Evolutionary conservation across 352 stramenopile genomes (phyloP).

Genomic region (Globisporangium spiculum): DNA sequence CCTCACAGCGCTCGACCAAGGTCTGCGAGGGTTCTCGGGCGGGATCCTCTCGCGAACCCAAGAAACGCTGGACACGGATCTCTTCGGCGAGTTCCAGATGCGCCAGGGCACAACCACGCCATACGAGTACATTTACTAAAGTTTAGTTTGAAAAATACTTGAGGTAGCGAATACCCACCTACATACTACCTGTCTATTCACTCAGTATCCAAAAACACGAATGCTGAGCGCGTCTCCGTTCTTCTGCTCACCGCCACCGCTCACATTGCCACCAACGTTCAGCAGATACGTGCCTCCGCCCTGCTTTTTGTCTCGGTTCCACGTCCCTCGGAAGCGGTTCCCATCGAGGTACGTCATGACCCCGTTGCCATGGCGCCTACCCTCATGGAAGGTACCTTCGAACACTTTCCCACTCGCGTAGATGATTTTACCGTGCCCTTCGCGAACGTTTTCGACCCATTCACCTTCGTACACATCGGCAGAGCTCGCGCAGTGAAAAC

Average conservation of each 20-base stretch:
- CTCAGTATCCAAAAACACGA: constrained; percentile 46
- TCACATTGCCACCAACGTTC: constrained; percentile 22
- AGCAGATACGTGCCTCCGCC: constrained; percentile 74
- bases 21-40: constrained; percentile 47
- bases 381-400: constrained; percentile 80
- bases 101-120: constrained; percentile 57
- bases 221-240: constrained; percentile 20
- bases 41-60: constrained; percentile 51
- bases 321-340: constrained; percentile 83
- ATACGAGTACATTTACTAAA: constrained; percentile 67
- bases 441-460: constrained; percentile 80
- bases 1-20: constrained; percentile 44
- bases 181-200: not conserved
- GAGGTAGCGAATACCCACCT: not conserved
- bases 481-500: constrained; percentile 48
- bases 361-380: constrained; percentile 67
- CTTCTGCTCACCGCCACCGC: constrained; percentile 6
- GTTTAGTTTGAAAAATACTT: not conserved
- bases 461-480: constrained; percentile 72
- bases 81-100: constrained; percentile 66
- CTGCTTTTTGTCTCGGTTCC: constrained; percentile 85
- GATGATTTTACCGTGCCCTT: constrained; percentile 68
- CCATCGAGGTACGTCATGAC: constrained; percentile 81
- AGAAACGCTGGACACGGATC: constrained; percentile 43
- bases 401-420: constrained; percentile 85